Base-by-base conservation (phyloP, 2,329 filamentous ascomycete species). In the Ophiognomonia clavigignenti-juglandacearum region DNA sequence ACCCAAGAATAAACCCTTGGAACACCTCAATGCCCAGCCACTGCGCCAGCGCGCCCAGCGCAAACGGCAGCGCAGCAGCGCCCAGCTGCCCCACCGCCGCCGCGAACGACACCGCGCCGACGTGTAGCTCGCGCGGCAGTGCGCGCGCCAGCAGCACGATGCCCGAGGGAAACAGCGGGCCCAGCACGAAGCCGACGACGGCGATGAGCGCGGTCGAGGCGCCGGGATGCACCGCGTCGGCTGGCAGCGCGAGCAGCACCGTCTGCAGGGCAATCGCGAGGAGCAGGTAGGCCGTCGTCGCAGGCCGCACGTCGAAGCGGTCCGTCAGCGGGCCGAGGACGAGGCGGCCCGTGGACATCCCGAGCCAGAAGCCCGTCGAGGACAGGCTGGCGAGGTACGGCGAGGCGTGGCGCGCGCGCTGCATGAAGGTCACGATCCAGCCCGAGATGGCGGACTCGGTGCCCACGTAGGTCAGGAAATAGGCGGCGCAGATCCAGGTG, bases 391-490 rank as follows among this genome's bases (percentile, higher is more conserved):
- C 63, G 0, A 66, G 51, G 11, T 66, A 64, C 0, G 61, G 56
- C 4, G 65, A 60, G 0, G 63, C 58, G 34, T 65, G 57, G 4
- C 69, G 68, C 13, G 62, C 59, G 2, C 69, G 64, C 4, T 59
- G 57, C 67, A 73, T 72, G 57, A 69, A 74, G 1, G 68, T 64
- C 2, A 72, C 64, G 9, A 73, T 61, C 71, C 71, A 74, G 26
- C 69, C 69, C 3, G 67, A 71, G 1, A 73, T 68, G 0, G 65
- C 65, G 18, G 64, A 63, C 50, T 74, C 71, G 14, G 66, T 70
- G 14, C 70, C 69, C 4, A 72, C 65, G 48, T 72, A 71, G 4
- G 65, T 59, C 9, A 73, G 64, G 47, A 70, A 69, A 52, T 68
- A 73, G 0, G 58, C 56, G 2, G 68, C 66, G 31, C 68, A 71